These are phyloP conservation scores for Syncephalastrum contaminatum DNA, from an alignment of 371 early-diverging fungal species.

Conservation along the genomic window DNA sequence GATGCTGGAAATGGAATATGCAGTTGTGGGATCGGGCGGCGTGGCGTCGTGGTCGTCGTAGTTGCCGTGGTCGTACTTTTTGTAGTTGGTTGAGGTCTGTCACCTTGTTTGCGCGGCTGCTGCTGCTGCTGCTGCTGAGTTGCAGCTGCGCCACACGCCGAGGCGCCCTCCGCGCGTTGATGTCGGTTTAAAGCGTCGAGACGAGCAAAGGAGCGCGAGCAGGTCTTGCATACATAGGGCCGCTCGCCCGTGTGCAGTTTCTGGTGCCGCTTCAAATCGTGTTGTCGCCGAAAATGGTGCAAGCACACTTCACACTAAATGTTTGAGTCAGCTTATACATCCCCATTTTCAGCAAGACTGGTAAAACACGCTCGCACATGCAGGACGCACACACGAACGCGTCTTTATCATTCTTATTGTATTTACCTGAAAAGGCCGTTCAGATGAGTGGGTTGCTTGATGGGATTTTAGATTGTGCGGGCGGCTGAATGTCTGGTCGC, in stretches of 20 bases:
- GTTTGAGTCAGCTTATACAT: slow-evolving; percentile 1
- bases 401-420: slow-evolving; percentile 6
- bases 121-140: no score
- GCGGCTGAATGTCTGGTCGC: slow-evolving; percentile 41
- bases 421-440: slow-evolving; percentile 44
- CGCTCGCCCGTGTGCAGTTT: slow-evolving; percentile 64
- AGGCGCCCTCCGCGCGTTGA: slow-evolving; percentile 62
- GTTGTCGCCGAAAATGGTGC: slow-evolving; percentile 54
- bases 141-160: slow-evolving; percentile 35
- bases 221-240: slow-evolving; percentile 56
- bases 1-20: slow-evolving; percentile 24
- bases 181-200: slow-evolving; percentile 74
- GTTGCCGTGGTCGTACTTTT: slow-evolving; percentile 6
- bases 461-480: slow-evolving; percentile 53
- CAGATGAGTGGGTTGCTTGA: slow-evolving; percentile 43
- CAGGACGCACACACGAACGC: background rate
- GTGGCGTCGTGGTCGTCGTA: slow-evolving; percentile 12
- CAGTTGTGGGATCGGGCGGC: slow-evolving; percentile 26
- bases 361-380: background rate
- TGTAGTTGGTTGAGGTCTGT: slow-evolving; percentile 5
- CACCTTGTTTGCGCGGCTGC: slow-evolving; percentile 6
- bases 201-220: slow-evolving; percentile 63
- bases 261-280: slow-evolving; percentile 63
- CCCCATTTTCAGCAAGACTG: no score
- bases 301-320: slow-evolving; percentile 40